These are phyloP conservation scores for Coemansia aciculifera DNA, from an alignment of 192 early-diverging fungal genomes.

Conservation along the genomic window DNA sequence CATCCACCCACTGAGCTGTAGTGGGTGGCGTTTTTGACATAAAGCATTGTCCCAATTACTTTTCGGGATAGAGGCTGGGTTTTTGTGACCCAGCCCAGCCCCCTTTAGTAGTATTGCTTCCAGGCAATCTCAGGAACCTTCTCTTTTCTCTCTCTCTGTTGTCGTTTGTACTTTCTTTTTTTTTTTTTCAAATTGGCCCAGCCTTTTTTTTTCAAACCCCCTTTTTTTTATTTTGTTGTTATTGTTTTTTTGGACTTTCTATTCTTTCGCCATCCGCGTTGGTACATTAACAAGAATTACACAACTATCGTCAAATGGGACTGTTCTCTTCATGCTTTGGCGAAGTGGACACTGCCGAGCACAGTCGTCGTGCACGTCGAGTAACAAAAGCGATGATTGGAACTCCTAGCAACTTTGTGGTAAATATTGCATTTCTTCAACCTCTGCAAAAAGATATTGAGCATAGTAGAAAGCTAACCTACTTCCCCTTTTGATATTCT, in stretches of 20 bases:
- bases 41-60: background rate
- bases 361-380: constrained; percentile 19
- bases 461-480: background rate
- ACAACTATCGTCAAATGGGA: constrained; percentile 26
- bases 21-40: background rate
- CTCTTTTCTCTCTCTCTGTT: background rate
- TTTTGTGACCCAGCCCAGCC: background rate
- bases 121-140: background rate
- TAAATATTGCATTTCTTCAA: constrained; percentile 16
- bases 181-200: background rate
- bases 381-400: constrained; percentile 57
- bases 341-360: constrained; percentile 24
- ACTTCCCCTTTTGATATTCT: background rate
- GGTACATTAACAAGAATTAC: background rate
- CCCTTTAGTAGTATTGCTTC: background rate
- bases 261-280: background rate
- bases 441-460: background rate
- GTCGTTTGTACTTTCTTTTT: background rate
- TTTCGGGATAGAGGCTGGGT: background rate
- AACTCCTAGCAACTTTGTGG: constrained; percentile 52
- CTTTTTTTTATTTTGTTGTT: background rate
- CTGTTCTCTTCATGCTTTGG: constrained; percentile 55
- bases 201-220: background rate
- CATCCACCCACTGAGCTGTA: background rate
- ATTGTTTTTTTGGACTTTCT: background rate